A percentile compares a stretch with the other conserved stretches of the same genome.
Evolutionary conservation across 805 yeast genomes (phyloP).

Genomic region (Kuraishia cidri): DNA sequence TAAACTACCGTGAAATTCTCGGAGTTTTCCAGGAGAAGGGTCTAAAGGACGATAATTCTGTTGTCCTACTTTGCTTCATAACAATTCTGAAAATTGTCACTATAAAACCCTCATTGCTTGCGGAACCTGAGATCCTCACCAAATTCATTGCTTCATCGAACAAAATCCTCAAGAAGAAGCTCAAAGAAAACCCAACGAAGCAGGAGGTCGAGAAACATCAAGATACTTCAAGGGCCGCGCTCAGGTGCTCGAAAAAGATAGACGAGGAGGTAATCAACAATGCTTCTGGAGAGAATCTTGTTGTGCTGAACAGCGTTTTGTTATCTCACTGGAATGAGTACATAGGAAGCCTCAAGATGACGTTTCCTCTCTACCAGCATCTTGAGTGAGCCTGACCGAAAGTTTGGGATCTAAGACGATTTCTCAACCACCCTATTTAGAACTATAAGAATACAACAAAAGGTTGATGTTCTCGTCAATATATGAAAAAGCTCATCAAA

Average conservation of each 20-base stretch:
- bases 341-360: too few species aligned
- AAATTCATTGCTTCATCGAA: conserved; percentile 25
- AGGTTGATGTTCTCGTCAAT: too few species aligned
- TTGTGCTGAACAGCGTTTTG: too few species aligned
- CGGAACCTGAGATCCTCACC: conserved; percentile 6
- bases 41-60: conserved; percentile 51
- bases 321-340: too few species aligned
- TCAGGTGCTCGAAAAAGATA: conserved; percentile 18
- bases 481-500: too few species aligned
- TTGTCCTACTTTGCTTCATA: conserved; percentile 44
- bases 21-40: conserved; percentile 37
- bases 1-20: conserved; percentile 21
- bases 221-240: conserved; percentile 25
- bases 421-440: too few species aligned
- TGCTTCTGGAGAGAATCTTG: too few species aligned
- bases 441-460: too few species aligned
- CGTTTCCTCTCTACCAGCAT: too few species aligned
- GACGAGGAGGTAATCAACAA: conserved; percentile 6
- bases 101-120: conserved; percentile 15
- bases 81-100: conserved; percentile 28
- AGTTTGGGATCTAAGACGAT: too few species aligned
- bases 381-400: too few species aligned
- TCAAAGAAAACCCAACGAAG: conserved; percentile 55
- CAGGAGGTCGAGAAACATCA: conserved; percentile 54
- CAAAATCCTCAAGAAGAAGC: conserved; percentile 34